Conservation (phyloP, 2,329 filamentous ascomycete genomes). For the Emydomyces testavorans region DNA sequence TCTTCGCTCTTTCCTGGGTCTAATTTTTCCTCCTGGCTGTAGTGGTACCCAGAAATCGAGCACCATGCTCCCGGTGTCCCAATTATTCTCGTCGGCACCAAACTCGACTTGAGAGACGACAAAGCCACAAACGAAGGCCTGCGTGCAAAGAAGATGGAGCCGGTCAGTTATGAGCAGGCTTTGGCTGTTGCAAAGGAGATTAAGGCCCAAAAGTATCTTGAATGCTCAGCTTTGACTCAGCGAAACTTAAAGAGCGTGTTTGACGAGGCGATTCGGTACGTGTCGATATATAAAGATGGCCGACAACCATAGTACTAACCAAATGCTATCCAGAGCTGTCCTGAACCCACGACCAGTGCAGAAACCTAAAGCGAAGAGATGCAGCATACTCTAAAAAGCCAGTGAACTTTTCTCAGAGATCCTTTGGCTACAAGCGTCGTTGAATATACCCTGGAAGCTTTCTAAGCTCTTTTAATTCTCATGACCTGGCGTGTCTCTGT, state of each 20-base stretch:
- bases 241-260: conserved; percentile 97
- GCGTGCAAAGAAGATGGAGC: conserved; percentile 86
- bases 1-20: neutral
- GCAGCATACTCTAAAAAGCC: conserved; percentile 11
- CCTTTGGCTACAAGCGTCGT: neutral
- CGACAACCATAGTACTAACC: neutral
- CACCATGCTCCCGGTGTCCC: conserved; percentile 92
- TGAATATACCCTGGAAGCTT: neutral
- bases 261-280: conserved; percentile 93
- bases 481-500: neutral
- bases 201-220: conserved; percentile 89
- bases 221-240: conserved; percentile 94
- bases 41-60: conserved; percentile 98
- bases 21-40: conserved; percentile 13
- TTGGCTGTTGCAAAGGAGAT: conserved; percentile 85
- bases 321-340: conserved; percentile 30
- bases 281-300: neutral
- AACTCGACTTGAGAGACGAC: conserved; percentile 90
- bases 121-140: conserved; percentile 68
- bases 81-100: conserved; percentile 93
- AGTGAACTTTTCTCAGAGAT: neutral
- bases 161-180: conserved; percentile 90
- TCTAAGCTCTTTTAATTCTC: neutral
- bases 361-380: conserved; percentile 37
- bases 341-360: conserved; percentile 38